Evolutionary conservation across 2,329 filamentous ascomycete genomes (phyloP), one percentile per base, ranked within the genome.

Genomic region (Massarina eburnea): DNA sequence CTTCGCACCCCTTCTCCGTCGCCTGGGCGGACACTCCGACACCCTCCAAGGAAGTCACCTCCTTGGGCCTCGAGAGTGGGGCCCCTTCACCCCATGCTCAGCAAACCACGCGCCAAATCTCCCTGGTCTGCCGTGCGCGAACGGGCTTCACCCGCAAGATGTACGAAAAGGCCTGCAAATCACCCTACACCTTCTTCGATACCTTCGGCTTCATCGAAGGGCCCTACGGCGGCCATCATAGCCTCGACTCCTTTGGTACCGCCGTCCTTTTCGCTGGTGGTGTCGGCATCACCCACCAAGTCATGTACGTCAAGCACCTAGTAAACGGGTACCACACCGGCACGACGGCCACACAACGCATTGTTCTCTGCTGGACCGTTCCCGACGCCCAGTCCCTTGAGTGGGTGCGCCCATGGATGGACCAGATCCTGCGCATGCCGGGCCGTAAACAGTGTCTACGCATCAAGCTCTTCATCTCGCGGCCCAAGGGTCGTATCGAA

Each of bases 221-320:
- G 0, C 88, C 88, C 0, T 92, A 92, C 61, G 79, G 87, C 39
- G 86, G 84, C 29, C 77, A 85, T 62, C 85, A 90, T 65, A 77
- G 75, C 54, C 78, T 91, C 64, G 78, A 84, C 49, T 89, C 85
- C 1, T 91, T 90, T 68, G 88, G 88, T 53, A 90, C 86, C 0
- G 83, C 87, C 22, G 81, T 91, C 67, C 79, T 92, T 30, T 89
- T 92, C 63, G 88, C 88, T 0, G 88, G 87, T 46, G 88, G 88
- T 58, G 85, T 91, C 10, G 88, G 88, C 52, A 88, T 92, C 58
- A 90, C 88, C 1, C 88, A 92, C 58, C 86, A 87, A 53, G 82
- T 91, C 20, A 85, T 86, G 41, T 86, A 89, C 65, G 80, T 91
- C 30, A 83, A 85, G 46, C 82, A 89, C 53, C 79, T 92, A 1